Percentiles rank a stretch among this genome's conserved stretches.
phyloP scores from a whole-genome alignment of 768 basidiomycete species.

The Kondoa subrosea region DNA sequence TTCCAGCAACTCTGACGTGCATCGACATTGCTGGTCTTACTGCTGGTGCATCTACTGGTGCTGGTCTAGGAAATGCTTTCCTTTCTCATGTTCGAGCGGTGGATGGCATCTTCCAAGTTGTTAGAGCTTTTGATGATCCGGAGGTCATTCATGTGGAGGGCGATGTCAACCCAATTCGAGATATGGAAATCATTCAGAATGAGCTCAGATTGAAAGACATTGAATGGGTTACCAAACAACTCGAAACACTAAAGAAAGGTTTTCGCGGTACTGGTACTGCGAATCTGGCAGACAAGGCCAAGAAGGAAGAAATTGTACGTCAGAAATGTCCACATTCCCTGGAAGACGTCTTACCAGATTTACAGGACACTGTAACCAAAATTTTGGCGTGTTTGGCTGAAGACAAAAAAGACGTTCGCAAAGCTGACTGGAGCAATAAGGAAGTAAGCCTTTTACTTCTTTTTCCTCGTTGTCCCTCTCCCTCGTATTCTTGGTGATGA shows the following conservation, averaged over 20 bases:
- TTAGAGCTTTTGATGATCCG: slow-evolving; percentile 96
- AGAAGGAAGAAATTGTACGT: slow-evolving; percentile 83
- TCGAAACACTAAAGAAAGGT: slow-evolving; percentile 49
- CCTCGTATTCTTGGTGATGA: slow-evolving; percentile 40
- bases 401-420: slow-evolving; percentile 76
- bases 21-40: slow-evolving; percentile 98
- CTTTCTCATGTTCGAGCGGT: slow-evolving; percentile 93
- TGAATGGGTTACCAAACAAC: slow-evolving; percentile 88
- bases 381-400: slow-evolving; percentile 58
- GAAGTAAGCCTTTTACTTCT: slow-evolving; percentile 46
- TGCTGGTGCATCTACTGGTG: slow-evolving; percentile 94
- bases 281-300: slow-evolving; percentile 80
- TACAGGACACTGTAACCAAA: slow-evolving; percentile 67
- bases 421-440: slow-evolving; percentile 87
- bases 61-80: slow-evolving; percentile 93
- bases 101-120: slow-evolving; percentile 96
- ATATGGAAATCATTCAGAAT: slow-evolving; percentile 93
- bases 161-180: slow-evolving; percentile 83
- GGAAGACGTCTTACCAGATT: slow-evolving; percentile 19
- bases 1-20: slow-evolving; percentile 90
- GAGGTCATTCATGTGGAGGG: slow-evolving; percentile 99
- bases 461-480: slow-evolving; percentile 12
- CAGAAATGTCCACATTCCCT: too few relatives aligned
- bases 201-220: slow-evolving; percentile 93
- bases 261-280: slow-evolving; percentile 52